Percentiles rank a stretch among this genome's conserved stretches.
Conservation (phyloP, 139 green algal species). For the Monoraphidium neglectum region DNA sequence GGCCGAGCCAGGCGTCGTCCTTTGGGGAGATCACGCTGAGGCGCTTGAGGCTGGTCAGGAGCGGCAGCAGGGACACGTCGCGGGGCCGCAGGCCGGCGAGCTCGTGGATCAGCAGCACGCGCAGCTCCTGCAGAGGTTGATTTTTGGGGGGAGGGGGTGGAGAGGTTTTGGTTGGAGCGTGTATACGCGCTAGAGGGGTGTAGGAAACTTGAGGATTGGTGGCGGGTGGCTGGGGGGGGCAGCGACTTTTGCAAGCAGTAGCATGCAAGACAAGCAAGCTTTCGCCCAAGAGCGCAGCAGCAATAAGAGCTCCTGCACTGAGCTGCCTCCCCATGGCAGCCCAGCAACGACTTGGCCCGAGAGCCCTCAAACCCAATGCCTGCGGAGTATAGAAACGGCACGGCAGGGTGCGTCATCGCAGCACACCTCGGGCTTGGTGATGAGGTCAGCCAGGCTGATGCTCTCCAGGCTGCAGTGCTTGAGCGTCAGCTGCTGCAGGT, state of each 20-base stretch:
- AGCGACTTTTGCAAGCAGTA: too few relatives aligned
- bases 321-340: too few relatives aligned
- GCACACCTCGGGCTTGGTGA: slow-evolving; percentile 4
- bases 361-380: too few relatives aligned
- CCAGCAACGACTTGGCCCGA: too few relatives aligned
- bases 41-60: slow-evolving; percentile 5
- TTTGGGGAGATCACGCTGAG: slow-evolving; percentile 19
- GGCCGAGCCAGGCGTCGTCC: slow-evolving; percentile 23
- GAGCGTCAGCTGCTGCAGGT: slow-evolving; percentile 25
- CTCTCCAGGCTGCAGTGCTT: slow-evolving; percentile 29
- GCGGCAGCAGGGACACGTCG: slow-evolving; percentile 18
- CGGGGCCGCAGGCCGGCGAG: slow-evolving; percentile 10
- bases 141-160: too few relatives aligned
- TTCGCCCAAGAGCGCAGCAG: too few relatives aligned
- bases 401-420: too few relatives aligned
- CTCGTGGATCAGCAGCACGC: slow-evolving; percentile 11
- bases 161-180: not conserved
- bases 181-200: not conserved
- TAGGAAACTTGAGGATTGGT: not conserved
- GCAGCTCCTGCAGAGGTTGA: slow-evolving; percentile 31
- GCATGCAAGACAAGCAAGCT: too few relatives aligned
- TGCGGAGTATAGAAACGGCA: too few relatives aligned
- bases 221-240: too few relatives aligned
- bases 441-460: slow-evolving; percentile 5
- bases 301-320: too few relatives aligned